Evolutionary conservation across 2,329 filamentous ascomycete genomes (phyloP).

Genomic region (Xylaria sp.): DNA sequence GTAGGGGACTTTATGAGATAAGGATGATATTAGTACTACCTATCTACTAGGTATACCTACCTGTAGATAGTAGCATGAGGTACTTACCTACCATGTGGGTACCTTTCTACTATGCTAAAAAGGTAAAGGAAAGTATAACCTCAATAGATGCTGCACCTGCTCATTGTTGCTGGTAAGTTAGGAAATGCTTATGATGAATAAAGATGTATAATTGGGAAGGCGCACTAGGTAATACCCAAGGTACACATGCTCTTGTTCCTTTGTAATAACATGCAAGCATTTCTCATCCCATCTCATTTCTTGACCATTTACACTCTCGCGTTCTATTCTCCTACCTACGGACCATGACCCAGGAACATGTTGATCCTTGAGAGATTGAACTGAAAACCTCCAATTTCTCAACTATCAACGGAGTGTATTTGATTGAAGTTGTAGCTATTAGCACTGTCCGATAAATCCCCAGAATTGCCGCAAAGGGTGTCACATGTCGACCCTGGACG

Average conservation of each 20-base stretch:
- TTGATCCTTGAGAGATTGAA: background rate
- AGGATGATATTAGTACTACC: background rate
- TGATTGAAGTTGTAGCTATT: background rate
- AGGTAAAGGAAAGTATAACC: no score
- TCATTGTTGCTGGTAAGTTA: background rate
- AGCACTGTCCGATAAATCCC: background rate
- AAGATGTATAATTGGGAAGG: no score
- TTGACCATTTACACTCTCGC: background rate
- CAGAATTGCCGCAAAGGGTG: constrained; percentile 5
- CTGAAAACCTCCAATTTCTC: background rate
- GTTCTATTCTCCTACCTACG: background rate
- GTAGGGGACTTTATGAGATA: background rate
- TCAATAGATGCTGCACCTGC: no score
- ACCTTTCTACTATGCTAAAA: no score
- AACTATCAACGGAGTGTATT: background rate
- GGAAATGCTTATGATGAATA: background rate
- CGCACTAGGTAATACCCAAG: no score
- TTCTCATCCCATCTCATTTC: no score
- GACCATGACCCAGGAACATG: background rate
- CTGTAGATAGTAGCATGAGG: no score
- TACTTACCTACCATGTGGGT: no score
- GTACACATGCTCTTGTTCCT: no score
- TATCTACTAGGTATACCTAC: no score
- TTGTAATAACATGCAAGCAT: no score
- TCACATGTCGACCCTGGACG: background rate